Conservation (phyloP, 1,284 basidiomycete genomes). For the Pseudozyma sp. region DNA sequence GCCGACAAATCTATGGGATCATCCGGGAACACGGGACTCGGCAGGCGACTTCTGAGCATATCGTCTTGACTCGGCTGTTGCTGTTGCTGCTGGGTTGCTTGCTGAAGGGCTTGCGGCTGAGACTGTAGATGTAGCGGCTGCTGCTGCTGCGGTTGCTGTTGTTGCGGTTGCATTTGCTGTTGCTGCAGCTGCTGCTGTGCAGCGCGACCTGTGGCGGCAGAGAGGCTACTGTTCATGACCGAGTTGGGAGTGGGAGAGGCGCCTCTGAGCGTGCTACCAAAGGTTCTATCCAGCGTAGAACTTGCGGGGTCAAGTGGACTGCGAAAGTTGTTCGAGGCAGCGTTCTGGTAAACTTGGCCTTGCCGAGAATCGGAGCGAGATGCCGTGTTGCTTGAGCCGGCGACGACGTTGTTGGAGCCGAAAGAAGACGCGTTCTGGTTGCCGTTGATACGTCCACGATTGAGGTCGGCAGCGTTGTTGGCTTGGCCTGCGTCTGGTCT, state of each 20-base stretch:
- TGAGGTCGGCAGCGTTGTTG: constrained; percentile 26
- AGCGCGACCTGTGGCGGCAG: constrained; percentile 21
- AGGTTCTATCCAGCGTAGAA: constrained; percentile 42
- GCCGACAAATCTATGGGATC: constrained; percentile 40
- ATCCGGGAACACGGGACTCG: constrained; percentile 48
- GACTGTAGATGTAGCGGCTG: constrained; percentile 24
- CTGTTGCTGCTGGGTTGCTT: constrained; percentile 13
- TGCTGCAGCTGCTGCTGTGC: constrained; percentile 12
- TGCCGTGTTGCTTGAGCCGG: constrained; percentile 11
- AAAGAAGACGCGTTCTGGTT: constrained; percentile 20
- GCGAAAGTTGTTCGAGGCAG: constrained; percentile 24
- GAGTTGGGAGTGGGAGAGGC: constrained; percentile 26
- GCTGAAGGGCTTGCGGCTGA: constrained; percentile 18
- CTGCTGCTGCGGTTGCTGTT: constrained; percentile 22
- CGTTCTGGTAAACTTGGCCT: constrained; percentile 27
- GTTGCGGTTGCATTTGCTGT: constrained; percentile 3
- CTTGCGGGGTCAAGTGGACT: constrained; percentile 18
- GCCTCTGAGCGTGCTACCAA: constrained; percentile 38
- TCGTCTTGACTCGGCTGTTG: constrained; percentile 29
- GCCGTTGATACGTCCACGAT: constrained; percentile 35
- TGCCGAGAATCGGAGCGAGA: constrained; percentile 30
- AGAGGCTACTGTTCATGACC: constrained; percentile 26
- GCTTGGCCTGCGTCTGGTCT: constrained; percentile 30
- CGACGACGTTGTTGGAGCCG: constrained; percentile 13
- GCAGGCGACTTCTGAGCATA: constrained; percentile 40